Percentiles rank a stretch among this genome's conserved stretches.
Evolutionary conservation across 805 yeast species (phyloP).

Genomic region (Tetrapisispora nanseiensis): DNA sequence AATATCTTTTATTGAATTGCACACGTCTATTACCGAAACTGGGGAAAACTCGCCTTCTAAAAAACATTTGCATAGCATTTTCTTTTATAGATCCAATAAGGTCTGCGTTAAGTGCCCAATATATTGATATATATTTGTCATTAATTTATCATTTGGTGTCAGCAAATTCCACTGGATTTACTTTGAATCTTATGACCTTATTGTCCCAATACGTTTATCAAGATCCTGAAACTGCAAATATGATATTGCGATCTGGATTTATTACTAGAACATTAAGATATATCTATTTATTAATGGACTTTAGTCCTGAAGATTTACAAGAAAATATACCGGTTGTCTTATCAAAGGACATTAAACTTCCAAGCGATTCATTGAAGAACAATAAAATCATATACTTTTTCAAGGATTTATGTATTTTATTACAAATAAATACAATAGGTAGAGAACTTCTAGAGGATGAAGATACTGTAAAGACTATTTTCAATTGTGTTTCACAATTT

Average conservation of each 20-base stretch:
- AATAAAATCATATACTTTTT: conserved; percentile 24
- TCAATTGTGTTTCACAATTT: conserved; percentile 22
- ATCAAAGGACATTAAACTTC: conserved; percentile 18
- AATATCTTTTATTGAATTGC: conserved; percentile 28
- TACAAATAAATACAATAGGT: conserved; percentile 57
- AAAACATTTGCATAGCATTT: conserved; percentile 16
- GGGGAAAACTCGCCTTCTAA: conserved; percentile 14
- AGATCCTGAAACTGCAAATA: conserved; percentile 22
- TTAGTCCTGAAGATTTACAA: conserved; percentile 18
- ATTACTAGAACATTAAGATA: conserved; percentile 23
- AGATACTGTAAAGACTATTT: conserved; percentile 11
- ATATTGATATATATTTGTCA: conserved; percentile 73
- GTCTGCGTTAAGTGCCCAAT: conserved; percentile 47
- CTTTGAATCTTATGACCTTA: conserved; percentile 19
- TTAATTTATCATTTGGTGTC: conserved; percentile 22
- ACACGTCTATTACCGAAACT: conserved; percentile 12
- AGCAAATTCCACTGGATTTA: conserved; percentile 17
- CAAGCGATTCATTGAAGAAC: conserved; percentile 22
- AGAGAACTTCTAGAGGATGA: conserved; percentile 26
- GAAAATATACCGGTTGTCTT: conserved; percentile 20
- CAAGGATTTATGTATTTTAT: conserved; percentile 56
- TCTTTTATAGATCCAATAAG: conserved; percentile 38
- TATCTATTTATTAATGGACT: conserved; percentile 24
- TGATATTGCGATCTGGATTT: conserved; percentile 20
- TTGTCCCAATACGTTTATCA: conserved; percentile 27